These are phyloP conservation scores for Isatis lusitanica DNA, from an alignment of 441 rosid species.

Conservation along the genomic window DNA sequence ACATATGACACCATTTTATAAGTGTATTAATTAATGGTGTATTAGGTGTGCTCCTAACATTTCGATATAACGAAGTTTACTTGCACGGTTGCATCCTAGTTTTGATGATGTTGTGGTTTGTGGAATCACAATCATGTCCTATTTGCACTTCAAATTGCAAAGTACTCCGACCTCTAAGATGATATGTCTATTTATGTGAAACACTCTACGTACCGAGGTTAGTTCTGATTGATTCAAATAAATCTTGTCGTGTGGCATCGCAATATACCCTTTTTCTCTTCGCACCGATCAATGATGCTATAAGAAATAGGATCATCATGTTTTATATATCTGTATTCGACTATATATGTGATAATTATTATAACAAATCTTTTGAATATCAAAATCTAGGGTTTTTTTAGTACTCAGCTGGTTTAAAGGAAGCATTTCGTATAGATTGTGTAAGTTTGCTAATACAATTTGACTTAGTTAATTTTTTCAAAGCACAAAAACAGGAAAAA, in stretches of 20 bases:
- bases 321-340: no score
- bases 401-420: no score
- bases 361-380: no score
- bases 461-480: no score
- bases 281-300: background rate
- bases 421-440: no score
- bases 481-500: background rate
- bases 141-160: background rate
- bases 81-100: conserved; percentile 18
- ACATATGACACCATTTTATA: background rate
- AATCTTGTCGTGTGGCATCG: background rate
- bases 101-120: conserved; percentile 5
- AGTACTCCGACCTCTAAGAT: background rate
- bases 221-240: background rate
- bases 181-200: background rate
- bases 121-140: conserved; percentile 13
- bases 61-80: conserved; percentile 9
- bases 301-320: background rate
- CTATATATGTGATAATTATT: background rate
- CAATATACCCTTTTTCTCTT: background rate
- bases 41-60: background rate
- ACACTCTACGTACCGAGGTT: background rate
- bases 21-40: background rate
- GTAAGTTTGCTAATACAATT: no score
- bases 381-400: no score